Evolutionary conservation across 768 basidiomycete genomes (phyloP), one percentile per base, ranked within the genome.

Genomic region (Hemileccinum impolitum): DNA sequence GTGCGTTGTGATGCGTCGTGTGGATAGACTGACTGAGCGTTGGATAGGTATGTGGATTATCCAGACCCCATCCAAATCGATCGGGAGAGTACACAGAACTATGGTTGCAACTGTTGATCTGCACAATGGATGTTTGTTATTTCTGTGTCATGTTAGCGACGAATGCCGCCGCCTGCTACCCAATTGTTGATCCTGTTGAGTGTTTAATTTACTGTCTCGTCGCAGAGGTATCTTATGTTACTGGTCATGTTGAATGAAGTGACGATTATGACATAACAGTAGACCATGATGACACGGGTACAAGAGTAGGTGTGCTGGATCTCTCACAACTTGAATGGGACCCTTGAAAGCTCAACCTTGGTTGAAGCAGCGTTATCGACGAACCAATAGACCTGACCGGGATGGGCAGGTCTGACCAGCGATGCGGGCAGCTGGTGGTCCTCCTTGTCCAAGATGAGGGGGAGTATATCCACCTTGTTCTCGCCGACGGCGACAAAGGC

Each of bases 41-140:
- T 48, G 42, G 35, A n/a, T 70, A 98, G 94, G 69, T 94, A 93
- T 74, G 88, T 93, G 60, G 95, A 99, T 75, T 99, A 97, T 70
- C 95, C 95, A 25, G 95, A 99, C 70, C 95, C 95, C 14, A 98
- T 99, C 69, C 87, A 92, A 68, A 89, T 98, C 67, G 93, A 97
- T 71, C 82, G 88, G 48, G 93, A 96, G 73, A 87, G 79, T 65
- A 84, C 87, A 47, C 93, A 94, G 76, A 88, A 76, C 69, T 92
- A 91, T 64, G 89, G 87, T 48, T 97, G 94, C 79, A 93, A 82
- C 65, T 97, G 94, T 73, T 94, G 60, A 77, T 70, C 43, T 58
- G 59, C 47, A 30, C 52, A 43, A 55, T 55, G 64, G 58, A 59
- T 57, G 32, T 50, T 66, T 65, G 48, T 54, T 50, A 45, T 55